Conservation (phyloP, 2,329 filamentous ascomycete species). For the Penicillium sp. region DNA sequence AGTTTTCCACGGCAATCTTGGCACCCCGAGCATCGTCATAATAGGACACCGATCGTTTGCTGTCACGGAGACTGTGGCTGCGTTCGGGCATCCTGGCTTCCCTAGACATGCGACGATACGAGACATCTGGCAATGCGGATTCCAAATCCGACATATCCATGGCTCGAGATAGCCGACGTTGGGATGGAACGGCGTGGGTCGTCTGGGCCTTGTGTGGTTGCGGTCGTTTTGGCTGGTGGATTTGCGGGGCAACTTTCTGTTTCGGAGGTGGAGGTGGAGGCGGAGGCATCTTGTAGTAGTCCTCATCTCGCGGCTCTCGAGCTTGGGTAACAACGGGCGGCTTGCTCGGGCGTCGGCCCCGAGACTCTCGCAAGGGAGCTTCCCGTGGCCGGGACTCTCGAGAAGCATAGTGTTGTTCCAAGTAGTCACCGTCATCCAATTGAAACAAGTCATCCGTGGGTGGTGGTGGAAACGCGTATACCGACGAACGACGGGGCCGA, state of each 20-base stretch:
- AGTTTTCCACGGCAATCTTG: conserved; percentile 32
- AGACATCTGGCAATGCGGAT: conserved; percentile 30
- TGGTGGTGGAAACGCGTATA: conserved; percentile 33
- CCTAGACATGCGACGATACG: conserved; percentile 29
- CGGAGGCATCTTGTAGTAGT: conserved; percentile 38
- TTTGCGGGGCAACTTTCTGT: conserved; percentile 22
- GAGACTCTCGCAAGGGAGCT: background rate
- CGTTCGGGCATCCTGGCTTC: conserved; percentile 32
- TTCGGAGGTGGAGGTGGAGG: conserved; percentile 35
- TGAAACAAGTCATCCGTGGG: conserved; percentile 31
- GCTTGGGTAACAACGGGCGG: conserved; percentile 21
- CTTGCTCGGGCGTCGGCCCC: background rate
- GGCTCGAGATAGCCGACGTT: conserved; percentile 29
- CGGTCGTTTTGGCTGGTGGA: conserved; percentile 35
- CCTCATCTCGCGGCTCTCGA: conserved; percentile 38
- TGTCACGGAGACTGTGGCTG: conserved; percentile 29
- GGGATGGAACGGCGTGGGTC: conserved; percentile 25
- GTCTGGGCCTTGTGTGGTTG: conserved; percentile 31
- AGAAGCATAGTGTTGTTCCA: conserved; percentile 29
- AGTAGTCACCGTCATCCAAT: conserved; percentile 27
- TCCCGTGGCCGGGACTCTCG: conserved; percentile 17
- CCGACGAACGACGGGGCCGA: conserved; percentile 29
- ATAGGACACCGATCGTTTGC: conserved; percentile 29
- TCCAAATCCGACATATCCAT: conserved; percentile 35
- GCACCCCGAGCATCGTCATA: conserved; percentile 30